These are phyloP conservation scores for Capsella bursapastoris DNA, from an alignment of 345 rosid species.

Conservation along the genomic window DNA sequence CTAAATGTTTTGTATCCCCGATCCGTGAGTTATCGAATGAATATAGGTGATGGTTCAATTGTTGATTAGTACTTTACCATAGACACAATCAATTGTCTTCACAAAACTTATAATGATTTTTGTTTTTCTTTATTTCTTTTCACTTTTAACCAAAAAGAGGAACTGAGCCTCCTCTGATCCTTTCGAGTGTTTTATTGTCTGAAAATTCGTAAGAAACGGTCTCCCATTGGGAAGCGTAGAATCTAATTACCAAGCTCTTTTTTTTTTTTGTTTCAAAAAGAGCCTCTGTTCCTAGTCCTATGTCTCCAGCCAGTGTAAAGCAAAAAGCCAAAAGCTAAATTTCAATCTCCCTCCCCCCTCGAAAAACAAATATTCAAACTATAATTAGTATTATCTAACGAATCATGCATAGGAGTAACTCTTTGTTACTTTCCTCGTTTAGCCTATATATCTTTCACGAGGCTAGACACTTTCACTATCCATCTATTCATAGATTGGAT, in stretches of 20 bases:
- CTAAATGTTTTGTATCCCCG: neutral
- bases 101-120: constrained; percentile 21
- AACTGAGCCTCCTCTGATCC: constrained; percentile 38
- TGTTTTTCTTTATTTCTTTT: neutral
- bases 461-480: neutral
- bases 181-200: constrained; percentile 39
- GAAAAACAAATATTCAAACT: constrained; percentile 23
- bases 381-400: constrained; percentile 32
- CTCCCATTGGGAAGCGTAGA: constrained; percentile 47
- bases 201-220: constrained; percentile 41
- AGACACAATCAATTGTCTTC: constrained; percentile 10
- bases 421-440: constrained; percentile 33
- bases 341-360: constrained; percentile 16
- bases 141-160: constrained; percentile 44
- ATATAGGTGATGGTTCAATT: constrained; percentile 32
- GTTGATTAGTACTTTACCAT: constrained; percentile 18
- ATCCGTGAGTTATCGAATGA: constrained; percentile 37
- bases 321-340: constrained; percentile 33
- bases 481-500: neutral
- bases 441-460: constrained; percentile 1
- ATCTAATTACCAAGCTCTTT: constrained; percentile 33
- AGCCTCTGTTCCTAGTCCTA: constrained; percentile 42
- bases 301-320: constrained; percentile 26
- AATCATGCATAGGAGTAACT: constrained; percentile 15
- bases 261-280: neutral